Evolutionary conservation across 108 stramenopile species (phyloP), one percentile per base, ranked within the genome.

Genomic region (Cyclotella baltica): DNA sequence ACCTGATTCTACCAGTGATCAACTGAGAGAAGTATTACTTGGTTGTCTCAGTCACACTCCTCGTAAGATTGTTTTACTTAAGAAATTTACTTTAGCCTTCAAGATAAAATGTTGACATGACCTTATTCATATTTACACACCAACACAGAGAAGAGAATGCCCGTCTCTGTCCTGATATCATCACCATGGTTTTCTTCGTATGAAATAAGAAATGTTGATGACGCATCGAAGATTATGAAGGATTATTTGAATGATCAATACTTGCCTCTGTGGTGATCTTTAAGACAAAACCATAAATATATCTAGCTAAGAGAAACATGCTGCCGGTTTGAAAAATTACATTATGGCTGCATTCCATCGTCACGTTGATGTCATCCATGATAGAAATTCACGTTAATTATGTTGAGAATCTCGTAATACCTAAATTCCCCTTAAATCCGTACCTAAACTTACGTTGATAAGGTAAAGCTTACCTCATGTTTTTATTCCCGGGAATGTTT

Each of bases 111-210:
- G 33, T 5, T 53, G 16, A 61, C 18, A 38, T 34, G 27, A 29
- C 31, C 37, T 20, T 11, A 2, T 33, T 22, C 29, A 18, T 67
- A 40, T 29, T n/a, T 67, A 25, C 70, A 63, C 22, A 19, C 29
- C 23, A 69, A 16, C 20, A 47, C 72, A 86, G 91, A 85, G 50
- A 89, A 87, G 55, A 62, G 92, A 31, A 91, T 93, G 33, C 92
- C 92, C 2, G 85, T 90, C 5, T 58, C 65, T 37, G 61, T 90
- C 8, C 70, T 93, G 19, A 50, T 88, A 19, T 59, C 84, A 23
- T 91, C 92, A 23, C 92, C 92, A 10, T 93, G 92, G 92, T 88
- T 93, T 56, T 29, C 19, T 16, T 56, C 25, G 4, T 53, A 79
- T 37, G 72, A 68, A 15, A 83, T 87, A 16, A 50, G 33, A 34